Conservation (phyloP, 768 basidiomycete genomes). For the Auricularia sp. region DNA sequence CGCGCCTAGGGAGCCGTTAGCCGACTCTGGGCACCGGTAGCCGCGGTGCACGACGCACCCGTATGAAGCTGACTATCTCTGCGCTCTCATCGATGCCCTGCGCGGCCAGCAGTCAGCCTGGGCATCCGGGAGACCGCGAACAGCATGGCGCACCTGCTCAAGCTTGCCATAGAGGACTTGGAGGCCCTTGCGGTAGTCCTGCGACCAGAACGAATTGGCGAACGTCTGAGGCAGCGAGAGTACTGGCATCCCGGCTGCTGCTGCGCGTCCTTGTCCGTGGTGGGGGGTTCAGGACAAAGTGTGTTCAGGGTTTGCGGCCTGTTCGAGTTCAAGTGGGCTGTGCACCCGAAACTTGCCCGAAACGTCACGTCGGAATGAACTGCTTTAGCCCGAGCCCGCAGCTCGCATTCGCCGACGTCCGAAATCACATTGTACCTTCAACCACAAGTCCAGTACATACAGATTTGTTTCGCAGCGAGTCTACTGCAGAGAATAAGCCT, state of each 20-base stretch:
- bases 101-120: neutral
- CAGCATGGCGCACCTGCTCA: conserved; percentile 46
- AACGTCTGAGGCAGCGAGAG: conserved; percentile 83
- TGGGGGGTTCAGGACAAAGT: neutral
- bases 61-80: conserved; percentile 74
- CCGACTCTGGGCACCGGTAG: neutral
- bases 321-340: no score
- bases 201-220: conserved; percentile 90
- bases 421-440: no score
- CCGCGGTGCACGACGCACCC: conserved; percentile 36
- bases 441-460: no score
- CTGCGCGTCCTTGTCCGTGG: neutral
- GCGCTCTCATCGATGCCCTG: conserved; percentile 79
- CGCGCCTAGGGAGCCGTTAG: conserved; percentile 46
- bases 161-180: conserved; percentile 68
- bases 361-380: no score
- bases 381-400: no score
- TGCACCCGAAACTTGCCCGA: no score
- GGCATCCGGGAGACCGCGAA: conserved; percentile 2
- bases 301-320: neutral
- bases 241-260: conserved; percentile 53
- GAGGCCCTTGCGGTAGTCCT: conserved; percentile 78
- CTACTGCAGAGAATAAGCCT: no score
- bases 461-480: no score
- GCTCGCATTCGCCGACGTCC: no score